These are phyloP conservation scores for Xylaria palmicola DNA, from an alignment of 495 filamentous ascomycete species.

Conservation along the genomic window DNA sequence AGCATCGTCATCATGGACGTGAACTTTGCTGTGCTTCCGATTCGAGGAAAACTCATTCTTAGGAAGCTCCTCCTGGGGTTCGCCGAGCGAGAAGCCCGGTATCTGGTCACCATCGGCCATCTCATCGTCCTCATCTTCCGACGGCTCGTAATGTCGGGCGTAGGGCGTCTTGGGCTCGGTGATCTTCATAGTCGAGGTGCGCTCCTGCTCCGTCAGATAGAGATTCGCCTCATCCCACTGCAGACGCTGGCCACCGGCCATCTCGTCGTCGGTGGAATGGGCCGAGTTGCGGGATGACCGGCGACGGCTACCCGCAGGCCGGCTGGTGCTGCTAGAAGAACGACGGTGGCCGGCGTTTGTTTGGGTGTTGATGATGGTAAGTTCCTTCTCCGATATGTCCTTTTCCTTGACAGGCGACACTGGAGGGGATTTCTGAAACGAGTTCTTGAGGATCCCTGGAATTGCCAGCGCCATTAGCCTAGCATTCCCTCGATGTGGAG, in stretches of 20 bases:
- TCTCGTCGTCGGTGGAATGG: constrained; percentile 40
- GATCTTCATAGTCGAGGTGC: constrained; percentile 96
- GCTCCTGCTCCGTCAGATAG: constrained; percentile 93
- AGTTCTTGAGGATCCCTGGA: constrained; percentile 93
- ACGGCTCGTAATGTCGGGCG: constrained; percentile 83
- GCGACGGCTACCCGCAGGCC: constrained; percentile 63
- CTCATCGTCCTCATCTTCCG: constrained; percentile 78
- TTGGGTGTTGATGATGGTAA: constrained; percentile 90
- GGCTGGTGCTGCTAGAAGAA: constrained; percentile 67
- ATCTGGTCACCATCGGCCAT: constrained; percentile 79
- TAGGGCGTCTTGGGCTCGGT: constrained; percentile 97
- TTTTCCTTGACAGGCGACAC: constrained; percentile 42
- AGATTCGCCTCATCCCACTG: constrained; percentile 99
- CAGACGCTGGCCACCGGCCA: constrained; percentile 61
- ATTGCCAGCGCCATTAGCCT: neutral
- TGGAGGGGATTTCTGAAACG: constrained; percentile 59
- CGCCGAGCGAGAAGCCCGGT: constrained; percentile 88
- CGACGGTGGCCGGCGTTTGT: constrained; percentile 90
- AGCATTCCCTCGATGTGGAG: too few relatives aligned
- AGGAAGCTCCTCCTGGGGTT: constrained; percentile 73
- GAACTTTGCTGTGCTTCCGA: constrained; percentile 65
- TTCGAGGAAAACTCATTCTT: constrained; percentile 46
- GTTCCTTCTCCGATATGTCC: constrained; percentile 69
- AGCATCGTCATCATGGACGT: constrained; percentile 57
- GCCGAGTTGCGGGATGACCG: constrained; percentile 55